A percentile compares a stretch with the other conserved stretches of the same genome.
These are phyloP conservation scores for Xylaria telfairii DNA, from an alignment of 495 filamentous ascomycete species.

Conservation along the genomic window DNA sequence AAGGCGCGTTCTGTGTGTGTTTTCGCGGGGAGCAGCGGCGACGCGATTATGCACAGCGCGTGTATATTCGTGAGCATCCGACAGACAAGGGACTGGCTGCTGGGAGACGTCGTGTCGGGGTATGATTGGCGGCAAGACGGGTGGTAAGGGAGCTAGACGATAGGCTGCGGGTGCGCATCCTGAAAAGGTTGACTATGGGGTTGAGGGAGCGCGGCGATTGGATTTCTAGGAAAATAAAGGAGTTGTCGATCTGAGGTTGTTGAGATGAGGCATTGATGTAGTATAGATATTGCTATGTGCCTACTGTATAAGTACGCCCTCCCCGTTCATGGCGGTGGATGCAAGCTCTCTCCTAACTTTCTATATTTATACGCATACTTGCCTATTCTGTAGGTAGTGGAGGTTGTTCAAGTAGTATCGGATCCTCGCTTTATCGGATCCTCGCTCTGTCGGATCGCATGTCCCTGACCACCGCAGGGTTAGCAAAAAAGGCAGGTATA, in stretches of 20 bases:
- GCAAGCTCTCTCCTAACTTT: constrained; percentile 7
- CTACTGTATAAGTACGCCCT: constrained; percentile 4
- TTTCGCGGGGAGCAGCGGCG: constrained; percentile 13
- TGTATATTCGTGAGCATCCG: constrained; percentile 10
- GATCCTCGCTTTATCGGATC: constrained; percentile 6
- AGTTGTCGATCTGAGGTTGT: constrained; percentile 6
- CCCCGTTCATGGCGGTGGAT: constrained; percentile 7
- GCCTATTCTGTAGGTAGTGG: not conserved
- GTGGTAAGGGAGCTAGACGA: constrained; percentile 8
- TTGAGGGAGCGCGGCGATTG: constrained; percentile 34
- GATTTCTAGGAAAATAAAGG: constrained; percentile 1
- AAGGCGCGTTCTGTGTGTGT: constrained; percentile 15
- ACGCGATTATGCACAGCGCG: constrained; percentile 14
- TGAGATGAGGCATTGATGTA: constrained; percentile 12
- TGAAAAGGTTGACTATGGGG: not conserved
- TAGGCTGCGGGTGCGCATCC: not conserved
- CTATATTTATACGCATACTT: too few relatives aligned
- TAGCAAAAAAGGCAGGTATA: constrained; percentile 13
- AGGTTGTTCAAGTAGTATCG: not conserved
- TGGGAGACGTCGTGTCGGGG: constrained; percentile 7
- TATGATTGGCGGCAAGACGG: constrained; percentile 17
- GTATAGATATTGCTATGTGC: constrained; percentile 9
- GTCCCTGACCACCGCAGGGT: constrained; percentile 8
- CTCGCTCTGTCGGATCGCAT: constrained; percentile 3
- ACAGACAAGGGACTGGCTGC: constrained; percentile 14